Percentiles rank a stretch among this genome's conserved stretches.
Evolutionary conservation across 257 asterid genomes (phyloP).

Genomic region (Petunia axillaris): DNA sequence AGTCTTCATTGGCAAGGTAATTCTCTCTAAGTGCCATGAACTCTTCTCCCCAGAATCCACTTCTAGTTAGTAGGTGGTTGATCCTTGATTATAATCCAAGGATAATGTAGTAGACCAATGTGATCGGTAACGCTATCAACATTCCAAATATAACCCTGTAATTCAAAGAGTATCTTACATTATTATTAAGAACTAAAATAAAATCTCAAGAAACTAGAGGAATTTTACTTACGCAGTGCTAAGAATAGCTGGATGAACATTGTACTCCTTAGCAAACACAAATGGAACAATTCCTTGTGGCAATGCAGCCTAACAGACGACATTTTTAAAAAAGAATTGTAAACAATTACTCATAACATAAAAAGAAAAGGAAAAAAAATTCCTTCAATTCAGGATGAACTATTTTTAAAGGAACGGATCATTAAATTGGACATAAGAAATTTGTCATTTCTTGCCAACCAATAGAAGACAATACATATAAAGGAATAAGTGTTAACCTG

Average conservation of each 20-base stretch:
- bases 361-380: background rate
- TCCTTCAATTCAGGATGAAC: background rate
- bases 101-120: slow-evolving; percentile 57
- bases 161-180: background rate
- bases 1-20: background rate
- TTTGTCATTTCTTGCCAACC: background rate
- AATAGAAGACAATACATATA: background rate
- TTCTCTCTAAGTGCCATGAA: slow-evolving; percentile 22
- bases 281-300: slow-evolving; percentile 45
- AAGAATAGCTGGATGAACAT: slow-evolving; percentile 41
- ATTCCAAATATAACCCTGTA: slow-evolving; percentile 63
- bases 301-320: slow-evolving; percentile 34
- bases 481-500: slow-evolving; percentile 9
- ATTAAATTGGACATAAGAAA: too few relatives aligned
- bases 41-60: background rate
- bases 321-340: background rate
- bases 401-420: too few relatives aligned
- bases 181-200: background rate
- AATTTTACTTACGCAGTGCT: slow-evolving; percentile 33
- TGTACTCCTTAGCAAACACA: slow-evolving; percentile 41
- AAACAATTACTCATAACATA: background rate
- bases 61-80: background rate
- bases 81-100: slow-evolving; percentile 45
- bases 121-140: slow-evolving; percentile 71
- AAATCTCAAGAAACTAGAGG: background rate